A percentile compares a stretch with the other conserved stretches of the same genome.
These are phyloP conservation scores for Leptomonas pyrrhocoris DNA, from an alignment of 208 protist species.

Conservation along the genomic window DNA sequence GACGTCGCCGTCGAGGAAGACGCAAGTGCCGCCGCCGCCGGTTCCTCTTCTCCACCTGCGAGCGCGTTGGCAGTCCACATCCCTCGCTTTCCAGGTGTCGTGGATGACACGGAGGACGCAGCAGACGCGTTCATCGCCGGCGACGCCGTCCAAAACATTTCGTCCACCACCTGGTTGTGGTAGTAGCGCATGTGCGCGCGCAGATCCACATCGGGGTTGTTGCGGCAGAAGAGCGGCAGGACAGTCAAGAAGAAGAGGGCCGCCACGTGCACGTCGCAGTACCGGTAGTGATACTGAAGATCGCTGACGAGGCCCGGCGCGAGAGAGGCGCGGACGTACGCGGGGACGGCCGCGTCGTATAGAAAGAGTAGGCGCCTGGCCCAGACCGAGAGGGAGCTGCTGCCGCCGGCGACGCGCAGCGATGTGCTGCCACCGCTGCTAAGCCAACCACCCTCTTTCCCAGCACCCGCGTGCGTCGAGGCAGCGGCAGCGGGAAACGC, in stretches of 20 bases:
- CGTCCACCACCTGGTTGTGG: slow-evolving; percentile 20
- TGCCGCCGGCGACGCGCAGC: neutral
- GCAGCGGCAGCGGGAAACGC: neutral
- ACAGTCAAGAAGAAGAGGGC: slow-evolving; percentile 19
- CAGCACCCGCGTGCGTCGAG: too few species aligned
- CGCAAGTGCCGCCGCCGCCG: neutral
- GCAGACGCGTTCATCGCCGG: neutral
- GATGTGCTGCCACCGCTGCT: neutral
- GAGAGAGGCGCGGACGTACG: slow-evolving; percentile 34
- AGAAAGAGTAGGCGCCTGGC: slow-evolving; percentile 24
- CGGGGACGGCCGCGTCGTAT: slow-evolving; percentile 38
- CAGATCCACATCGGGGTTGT: slow-evolving; percentile 10
- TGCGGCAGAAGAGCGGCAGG: slow-evolving; percentile 1
- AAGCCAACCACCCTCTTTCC: too few species aligned
- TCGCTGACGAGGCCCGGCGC: slow-evolving; percentile 32
- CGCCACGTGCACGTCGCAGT: slow-evolving; percentile 35
- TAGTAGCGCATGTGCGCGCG: neutral
- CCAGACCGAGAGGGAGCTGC: slow-evolving; percentile 18
- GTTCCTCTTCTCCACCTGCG: neutral
- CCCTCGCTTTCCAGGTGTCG: slow-evolving; percentile 6
- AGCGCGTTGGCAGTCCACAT: slow-evolving; percentile 12
- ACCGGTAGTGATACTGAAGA: slow-evolving; percentile 46
- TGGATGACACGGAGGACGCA: neutral
- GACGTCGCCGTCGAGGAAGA: slow-evolving; percentile 2
- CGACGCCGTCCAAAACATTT: slow-evolving; percentile 16